Percentiles rank a stretch among this genome's conserved stretches.
These are phyloP conservation scores for Heliamphora pulchella DNA, from an alignment of 179 eudicot species.

Conservation along the genomic window DNA sequence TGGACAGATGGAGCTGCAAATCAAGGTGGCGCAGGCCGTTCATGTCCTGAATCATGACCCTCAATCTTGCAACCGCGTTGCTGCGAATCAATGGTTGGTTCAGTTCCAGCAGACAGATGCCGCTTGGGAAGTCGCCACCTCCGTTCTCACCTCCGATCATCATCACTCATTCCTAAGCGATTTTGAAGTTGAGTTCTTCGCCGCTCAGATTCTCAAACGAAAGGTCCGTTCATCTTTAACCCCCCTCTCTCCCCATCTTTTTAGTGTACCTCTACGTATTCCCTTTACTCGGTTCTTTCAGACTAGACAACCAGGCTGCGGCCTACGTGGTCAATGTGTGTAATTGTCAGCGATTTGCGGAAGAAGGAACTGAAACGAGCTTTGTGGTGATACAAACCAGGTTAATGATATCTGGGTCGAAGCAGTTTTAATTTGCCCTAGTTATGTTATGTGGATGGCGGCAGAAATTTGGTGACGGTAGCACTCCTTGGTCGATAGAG, in stretches of 20 bases:
- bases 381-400: background rate
- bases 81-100: constrained; percentile 92
- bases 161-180: constrained; percentile 31
- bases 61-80: constrained; percentile 78
- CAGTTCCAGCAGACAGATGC: constrained; percentile 81
- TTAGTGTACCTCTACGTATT: background rate
- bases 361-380: background rate
- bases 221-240: constrained; percentile 42
- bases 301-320: background rate
- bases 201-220: constrained; percentile 95
- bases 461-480: background rate
- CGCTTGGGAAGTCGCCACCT: constrained; percentile 85
- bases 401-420: background rate
- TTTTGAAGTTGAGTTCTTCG: constrained; percentile 81
- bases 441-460: background rate
- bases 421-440: background rate
- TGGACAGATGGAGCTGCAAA: constrained; percentile 43
- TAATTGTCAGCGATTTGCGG: background rate
- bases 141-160: constrained; percentile 50
- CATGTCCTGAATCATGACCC: constrained; percentile 78
- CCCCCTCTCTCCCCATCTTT: background rate
- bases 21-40: constrained; percentile 80
- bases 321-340: background rate
- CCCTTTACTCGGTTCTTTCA: background rate
- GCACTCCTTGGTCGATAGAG: background rate